Percentiles rank a stretch among this genome's conserved stretches.
These are phyloP conservation scores for Saccharomyces pastorianus DNA, from an alignment of 1,139 yeast genomes.

Conservation along the genomic window DNA sequence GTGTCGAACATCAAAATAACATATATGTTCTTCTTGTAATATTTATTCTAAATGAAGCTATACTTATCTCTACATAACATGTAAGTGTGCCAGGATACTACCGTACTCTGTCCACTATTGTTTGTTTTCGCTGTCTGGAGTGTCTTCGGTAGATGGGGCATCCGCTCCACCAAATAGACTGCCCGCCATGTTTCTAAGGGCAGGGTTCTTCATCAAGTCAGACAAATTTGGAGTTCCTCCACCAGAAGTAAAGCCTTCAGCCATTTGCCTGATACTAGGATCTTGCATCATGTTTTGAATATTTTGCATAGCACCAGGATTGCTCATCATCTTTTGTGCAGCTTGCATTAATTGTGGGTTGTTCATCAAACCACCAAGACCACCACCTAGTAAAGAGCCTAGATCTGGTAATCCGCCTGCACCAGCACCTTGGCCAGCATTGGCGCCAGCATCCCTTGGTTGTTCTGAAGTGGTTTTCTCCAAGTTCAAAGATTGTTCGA, in stretches of 20 bases:
- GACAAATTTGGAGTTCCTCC: slow-evolving; percentile 53
- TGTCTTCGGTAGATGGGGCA: slow-evolving; percentile 4
- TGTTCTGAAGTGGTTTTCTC: slow-evolving; percentile 33
- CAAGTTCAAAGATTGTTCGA: slow-evolving; percentile 53
- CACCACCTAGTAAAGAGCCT: slow-evolving; percentile 53
- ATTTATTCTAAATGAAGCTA: background rate
- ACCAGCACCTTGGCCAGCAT: slow-evolving; percentile 31
- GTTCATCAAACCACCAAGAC: slow-evolving; percentile 67
- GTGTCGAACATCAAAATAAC: background rate
- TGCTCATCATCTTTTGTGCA: slow-evolving; percentile 87
- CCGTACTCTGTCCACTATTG: background rate
- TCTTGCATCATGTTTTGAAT: slow-evolving; percentile 69
- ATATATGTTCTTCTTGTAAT: background rate
- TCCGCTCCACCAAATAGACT: slow-evolving; percentile 39
- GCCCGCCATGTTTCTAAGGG: slow-evolving; percentile 58
- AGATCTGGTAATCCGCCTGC: slow-evolving; percentile 71
- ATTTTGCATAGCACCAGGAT: slow-evolving; percentile 70
- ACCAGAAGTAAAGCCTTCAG: slow-evolving; percentile 57
- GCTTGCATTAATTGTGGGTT: slow-evolving; percentile 90
- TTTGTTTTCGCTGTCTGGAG: slow-evolving; percentile 1
- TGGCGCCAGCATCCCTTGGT: slow-evolving; percentile 18
- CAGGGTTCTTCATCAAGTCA: slow-evolving; percentile 74
- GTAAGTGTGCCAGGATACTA: background rate
- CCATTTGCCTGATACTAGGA: slow-evolving; percentile 75
- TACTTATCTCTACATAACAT: background rate